Conservation (phyloP, 768 basidiomycete species). For the Termitomyces sp. region DNA sequence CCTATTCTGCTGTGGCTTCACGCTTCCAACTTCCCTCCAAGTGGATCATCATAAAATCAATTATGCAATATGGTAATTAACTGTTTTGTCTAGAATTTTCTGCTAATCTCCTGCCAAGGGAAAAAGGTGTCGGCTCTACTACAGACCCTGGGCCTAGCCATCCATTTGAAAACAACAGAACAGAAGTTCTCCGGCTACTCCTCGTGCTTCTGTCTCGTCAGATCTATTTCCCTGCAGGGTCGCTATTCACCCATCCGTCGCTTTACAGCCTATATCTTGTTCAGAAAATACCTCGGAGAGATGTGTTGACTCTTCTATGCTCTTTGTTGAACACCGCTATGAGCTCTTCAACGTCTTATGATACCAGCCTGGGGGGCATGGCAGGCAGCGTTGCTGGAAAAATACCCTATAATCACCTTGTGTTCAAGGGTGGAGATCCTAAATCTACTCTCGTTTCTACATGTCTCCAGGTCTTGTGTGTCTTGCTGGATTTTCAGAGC, state of each 20-base stretch:
- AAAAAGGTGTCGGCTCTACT: conserved; percentile 91
- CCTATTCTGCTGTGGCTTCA: conserved; percentile 92
- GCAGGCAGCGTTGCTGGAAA: conserved; percentile 74
- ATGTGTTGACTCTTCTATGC: conserved; percentile 89
- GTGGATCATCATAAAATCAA: conserved; percentile 79
- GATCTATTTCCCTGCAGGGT: conserved; percentile 73
- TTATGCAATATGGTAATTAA: conserved; percentile 79
- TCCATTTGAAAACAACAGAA: conserved; percentile 73
- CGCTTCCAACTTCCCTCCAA: conserved; percentile 72
- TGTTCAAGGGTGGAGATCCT: conserved; percentile 85
- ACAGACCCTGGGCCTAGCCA: conserved; percentile 59
- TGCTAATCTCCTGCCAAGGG: conserved; percentile 45
- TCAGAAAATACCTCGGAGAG: conserved; percentile 67
- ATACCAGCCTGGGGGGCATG: conserved; percentile 57
- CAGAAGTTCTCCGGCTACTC: conserved; percentile 85
- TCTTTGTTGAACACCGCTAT: conserved; percentile 89
- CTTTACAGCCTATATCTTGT: conserved; percentile 75
- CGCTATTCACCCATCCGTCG: conserved; percentile 67
- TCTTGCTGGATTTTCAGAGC: conserved; percentile 76
- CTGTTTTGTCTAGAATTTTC: neutral
- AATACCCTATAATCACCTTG: conserved; percentile 84
- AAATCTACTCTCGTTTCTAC: conserved; percentile 65
- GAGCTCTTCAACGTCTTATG: conserved; percentile 52
- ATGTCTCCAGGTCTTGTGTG: conserved; percentile 73
- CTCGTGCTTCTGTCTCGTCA: conserved; percentile 86